phyloP scores from a whole-genome alignment of 257 asterid genomes.

The Solanum sparsipilum region DNA sequence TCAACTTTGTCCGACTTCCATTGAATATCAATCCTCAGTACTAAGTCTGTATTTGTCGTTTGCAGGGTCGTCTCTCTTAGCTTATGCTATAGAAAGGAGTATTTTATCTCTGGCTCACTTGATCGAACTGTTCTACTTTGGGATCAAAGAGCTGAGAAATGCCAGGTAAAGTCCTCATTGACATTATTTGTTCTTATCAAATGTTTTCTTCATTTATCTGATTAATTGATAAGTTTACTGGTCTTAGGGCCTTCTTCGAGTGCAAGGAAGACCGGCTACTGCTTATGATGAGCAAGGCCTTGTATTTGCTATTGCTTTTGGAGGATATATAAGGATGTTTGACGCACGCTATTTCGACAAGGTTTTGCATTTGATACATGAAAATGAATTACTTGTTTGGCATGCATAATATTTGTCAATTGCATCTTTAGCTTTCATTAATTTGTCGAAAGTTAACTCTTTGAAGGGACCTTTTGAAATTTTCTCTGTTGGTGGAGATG shows the following conservation, averaged over 20 bases:
- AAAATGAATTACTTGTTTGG: constrained; percentile 8
- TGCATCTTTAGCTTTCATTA: constrained; percentile 6
- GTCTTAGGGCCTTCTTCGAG: constrained; percentile 79
- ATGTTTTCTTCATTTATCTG: constrained; percentile 4
- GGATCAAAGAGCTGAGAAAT: constrained; percentile 97
- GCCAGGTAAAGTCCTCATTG: constrained; percentile 52
- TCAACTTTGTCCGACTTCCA: neutral
- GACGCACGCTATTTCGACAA: constrained; percentile 89
- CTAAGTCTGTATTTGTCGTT: neutral
- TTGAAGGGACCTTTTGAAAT: constrained; percentile 88
- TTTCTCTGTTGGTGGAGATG: constrained; percentile 82
- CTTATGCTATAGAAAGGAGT: constrained; percentile 69
- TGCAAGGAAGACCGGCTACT: constrained; percentile 93
- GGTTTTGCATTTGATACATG: constrained; percentile 23
- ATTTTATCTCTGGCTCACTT: constrained; percentile 89
- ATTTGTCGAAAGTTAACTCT: constrained; percentile 7
- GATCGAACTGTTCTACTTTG: constrained; percentile 91
- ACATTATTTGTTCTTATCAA: constrained; percentile 3
- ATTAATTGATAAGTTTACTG: constrained; percentile 6
- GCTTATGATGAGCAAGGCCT: constrained; percentile 94
- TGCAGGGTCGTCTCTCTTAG: constrained; percentile 89
- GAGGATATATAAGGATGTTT: constrained; percentile 87
- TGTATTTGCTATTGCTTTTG: constrained; percentile 80
- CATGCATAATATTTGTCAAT: neutral
- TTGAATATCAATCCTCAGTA: neutral